Percentiles rank a stretch among this genome's conserved stretches.
Evolutionary conservation across 2,329 filamentous ascomycete species (phyloP).

Genomic region (Colletotrichum neosansevieriae): DNA sequence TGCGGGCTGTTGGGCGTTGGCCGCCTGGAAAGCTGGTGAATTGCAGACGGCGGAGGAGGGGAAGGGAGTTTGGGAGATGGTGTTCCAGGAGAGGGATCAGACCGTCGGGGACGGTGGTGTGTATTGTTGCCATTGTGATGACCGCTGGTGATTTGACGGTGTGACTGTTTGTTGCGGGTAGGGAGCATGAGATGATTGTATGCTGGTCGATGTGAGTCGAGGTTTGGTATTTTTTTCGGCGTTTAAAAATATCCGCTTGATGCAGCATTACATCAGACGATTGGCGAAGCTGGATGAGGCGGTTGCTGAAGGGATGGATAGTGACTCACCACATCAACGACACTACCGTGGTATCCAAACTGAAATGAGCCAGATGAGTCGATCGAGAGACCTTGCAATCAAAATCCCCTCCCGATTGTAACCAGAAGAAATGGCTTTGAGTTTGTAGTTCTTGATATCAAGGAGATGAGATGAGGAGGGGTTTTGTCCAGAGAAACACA

Average conservation of each 20-base stretch:
- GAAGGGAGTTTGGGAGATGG: conserved; percentile 69
- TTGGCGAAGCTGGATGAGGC: conserved; percentile 7
- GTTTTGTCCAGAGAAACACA: too few species aligned
- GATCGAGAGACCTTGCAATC: too few species aligned
- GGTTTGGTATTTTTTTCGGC: background rate
- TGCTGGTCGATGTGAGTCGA: background rate
- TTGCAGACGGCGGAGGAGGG: conserved; percentile 73
- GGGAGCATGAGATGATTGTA: background rate
- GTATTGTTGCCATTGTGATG: conserved; percentile 41
- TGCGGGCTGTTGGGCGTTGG: conserved; percentile 56
- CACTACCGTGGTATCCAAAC: too few species aligned
- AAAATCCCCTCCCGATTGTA: too few species aligned
- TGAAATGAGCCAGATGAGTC: too few species aligned
- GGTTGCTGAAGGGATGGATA: background rate
- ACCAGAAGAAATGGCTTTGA: too few species aligned
- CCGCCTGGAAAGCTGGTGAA: conserved; percentile 60
- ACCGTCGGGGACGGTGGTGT: conserved; percentile 46
- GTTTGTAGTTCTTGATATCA: too few species aligned
- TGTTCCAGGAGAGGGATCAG: conserved; percentile 62
- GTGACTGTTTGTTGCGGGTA: too few species aligned
- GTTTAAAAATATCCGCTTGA: conserved; percentile 17
- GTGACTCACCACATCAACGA: conserved; percentile 9
- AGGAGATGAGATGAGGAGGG: too few species aligned
- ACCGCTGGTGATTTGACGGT: background rate
- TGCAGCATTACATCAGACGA: conserved; percentile 19